Conservation (phyloP, 352 stramenopile genomes). For the Phytophthora parvispora region DNA sequence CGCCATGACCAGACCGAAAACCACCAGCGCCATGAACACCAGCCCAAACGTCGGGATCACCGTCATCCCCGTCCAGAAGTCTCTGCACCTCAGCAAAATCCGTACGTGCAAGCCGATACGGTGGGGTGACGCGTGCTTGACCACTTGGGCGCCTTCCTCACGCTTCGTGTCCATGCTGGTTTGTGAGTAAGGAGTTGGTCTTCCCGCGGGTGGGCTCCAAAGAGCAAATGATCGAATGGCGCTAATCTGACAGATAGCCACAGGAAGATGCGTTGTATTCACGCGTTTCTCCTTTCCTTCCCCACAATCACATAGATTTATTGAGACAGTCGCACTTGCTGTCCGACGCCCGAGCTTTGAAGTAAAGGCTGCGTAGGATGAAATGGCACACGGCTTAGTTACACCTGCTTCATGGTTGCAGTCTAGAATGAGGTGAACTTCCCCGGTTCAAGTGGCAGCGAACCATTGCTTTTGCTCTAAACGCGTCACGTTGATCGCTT, state of each 20-base stretch:
- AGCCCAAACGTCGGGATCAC: neutral
- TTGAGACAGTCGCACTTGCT: neutral
- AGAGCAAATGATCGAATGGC: neutral
- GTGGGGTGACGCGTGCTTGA: slow-evolving; percentile 2
- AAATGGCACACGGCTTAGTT: neutral
- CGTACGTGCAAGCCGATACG: neutral
- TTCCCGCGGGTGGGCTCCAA: neutral
- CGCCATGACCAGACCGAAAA: neutral
- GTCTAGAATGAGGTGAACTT: too few species aligned
- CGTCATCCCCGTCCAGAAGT: neutral
- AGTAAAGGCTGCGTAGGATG: neutral
- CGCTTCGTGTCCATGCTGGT: slow-evolving; percentile 12
- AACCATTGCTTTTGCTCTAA: neutral
- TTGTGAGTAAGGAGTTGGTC: neutral
- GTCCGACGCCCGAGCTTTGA: neutral
- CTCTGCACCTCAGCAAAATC: neutral
- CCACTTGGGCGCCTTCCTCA: slow-evolving; percentile 12
- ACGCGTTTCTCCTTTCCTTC: too few species aligned
- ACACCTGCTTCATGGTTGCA: neutral
- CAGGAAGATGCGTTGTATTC: neutral
- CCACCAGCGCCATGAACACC: neutral
- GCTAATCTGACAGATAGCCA: neutral
- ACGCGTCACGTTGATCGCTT: neutral
- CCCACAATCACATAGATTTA: too few species aligned
- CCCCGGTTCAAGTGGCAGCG: neutral